phyloP scores from a whole-genome alignment of 257 asterid species.

The Petunia secreta region DNA sequence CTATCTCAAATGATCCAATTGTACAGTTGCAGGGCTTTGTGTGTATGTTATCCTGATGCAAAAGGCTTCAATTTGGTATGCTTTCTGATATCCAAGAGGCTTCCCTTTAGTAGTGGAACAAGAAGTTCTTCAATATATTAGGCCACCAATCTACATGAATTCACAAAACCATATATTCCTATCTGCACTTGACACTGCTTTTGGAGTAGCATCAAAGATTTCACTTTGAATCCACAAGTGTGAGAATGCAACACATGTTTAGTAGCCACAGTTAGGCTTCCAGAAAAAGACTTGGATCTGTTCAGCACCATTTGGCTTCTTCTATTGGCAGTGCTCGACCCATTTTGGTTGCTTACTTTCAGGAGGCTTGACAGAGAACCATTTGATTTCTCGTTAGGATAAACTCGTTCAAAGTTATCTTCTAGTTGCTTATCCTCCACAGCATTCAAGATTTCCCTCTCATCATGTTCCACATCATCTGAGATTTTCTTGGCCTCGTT shows the following conservation, averaged over 20 bases:
- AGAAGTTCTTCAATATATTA: conserved; percentile 32
- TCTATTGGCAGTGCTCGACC: conserved; percentile 31
- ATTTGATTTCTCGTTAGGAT: conserved; percentile 35
- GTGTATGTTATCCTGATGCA: background rate
- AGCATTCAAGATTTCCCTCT: conserved; percentile 14
- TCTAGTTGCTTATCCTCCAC: conserved; percentile 24
- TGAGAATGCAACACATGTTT: conserved; percentile 43
- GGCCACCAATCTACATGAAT: conserved; percentile 50
- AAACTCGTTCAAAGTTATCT: conserved; percentile 32
- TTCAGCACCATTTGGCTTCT: conserved; percentile 46
- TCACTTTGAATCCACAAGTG: conserved; percentile 39
- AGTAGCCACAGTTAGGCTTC: conserved; percentile 36
- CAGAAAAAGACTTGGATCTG: conserved; percentile 42
- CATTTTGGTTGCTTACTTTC: conserved; percentile 38
- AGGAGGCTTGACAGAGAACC: conserved; percentile 38
- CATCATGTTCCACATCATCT: conserved; percentile 33
- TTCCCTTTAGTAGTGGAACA: background rate
- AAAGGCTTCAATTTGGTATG: background rate
- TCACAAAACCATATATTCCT: conserved; percentile 39
- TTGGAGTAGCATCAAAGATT: conserved; percentile 27
- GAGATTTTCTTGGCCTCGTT: conserved; percentile 64
- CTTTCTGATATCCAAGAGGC: conserved; percentile 18
- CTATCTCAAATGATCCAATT: conserved; percentile 9
- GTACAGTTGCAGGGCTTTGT: conserved; percentile 21
- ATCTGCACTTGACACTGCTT: conserved; percentile 42